Evolutionary conservation across 179 eudicot species (phyloP), one percentile per base, ranked within the genome.

Genomic region (Silene noctiflora): DNA sequence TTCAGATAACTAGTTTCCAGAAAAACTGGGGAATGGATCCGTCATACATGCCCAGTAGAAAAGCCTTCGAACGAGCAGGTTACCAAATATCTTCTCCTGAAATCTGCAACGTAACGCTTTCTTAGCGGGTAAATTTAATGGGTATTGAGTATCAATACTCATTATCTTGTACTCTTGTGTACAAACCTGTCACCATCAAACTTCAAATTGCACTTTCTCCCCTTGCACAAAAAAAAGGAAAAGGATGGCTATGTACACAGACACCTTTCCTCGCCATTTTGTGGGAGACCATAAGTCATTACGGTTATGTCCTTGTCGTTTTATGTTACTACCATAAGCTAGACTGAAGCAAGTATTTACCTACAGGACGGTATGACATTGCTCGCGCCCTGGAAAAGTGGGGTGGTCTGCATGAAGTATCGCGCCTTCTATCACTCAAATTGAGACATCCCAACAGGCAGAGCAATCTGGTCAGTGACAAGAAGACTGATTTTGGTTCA

Each of bases 21-120:
- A 91, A 86, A 81, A 92, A 83, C 85, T 94, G 97, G 98, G 98
- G 98, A 72, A 94, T 94, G 98, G 98, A 94, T 81, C 87, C 85
- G 25, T 84, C 92, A 20, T 92, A 77, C 77, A 94, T 94, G 97
- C 98, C 98, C 29, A 94, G 98, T 80, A 84, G 98, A 85, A 94
- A 94, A 88, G 81, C 93, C 63, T 92, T 94, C 22, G 97, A 94
- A 81, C 93, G 96, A 76, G 97, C 97, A 86, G 98, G 98, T 78
- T 20, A 58, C 61, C 67, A 25, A 62, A 46, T 13, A 53, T 60
- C 55, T 33, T 35, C 61, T 71, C 27, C 56, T 24, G 8, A 44
- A 22, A 9, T 66, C 51, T 51, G 44, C 39, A 14, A 12, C 21
- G 1, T 67, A 53, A 53, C 58, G 58, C 6, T 53, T 3, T 53